phyloP scores from a whole-genome alignment of 2,329 filamentous ascomycete species.

The Colletotrichum limetticola region DNA sequence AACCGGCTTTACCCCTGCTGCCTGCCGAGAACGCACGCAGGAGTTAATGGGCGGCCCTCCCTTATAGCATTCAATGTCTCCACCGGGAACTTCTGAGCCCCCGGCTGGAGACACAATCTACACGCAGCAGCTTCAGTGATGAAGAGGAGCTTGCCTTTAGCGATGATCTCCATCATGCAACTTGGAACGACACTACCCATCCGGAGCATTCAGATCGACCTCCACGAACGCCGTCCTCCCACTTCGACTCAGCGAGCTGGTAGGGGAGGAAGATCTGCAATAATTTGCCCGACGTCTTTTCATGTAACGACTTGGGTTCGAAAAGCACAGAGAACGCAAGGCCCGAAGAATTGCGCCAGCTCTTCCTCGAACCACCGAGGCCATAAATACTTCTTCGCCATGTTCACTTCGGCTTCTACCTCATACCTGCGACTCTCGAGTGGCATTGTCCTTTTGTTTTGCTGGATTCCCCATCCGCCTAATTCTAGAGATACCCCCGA shows the following conservation, averaged over 20 bases:
- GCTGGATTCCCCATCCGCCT: conserved; percentile 29
- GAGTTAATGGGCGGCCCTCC: conserved; percentile 63
- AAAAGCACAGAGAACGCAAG: conserved; percentile 17
- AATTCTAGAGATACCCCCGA: conserved; percentile 39
- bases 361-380: conserved; percentile 2
- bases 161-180: conserved; percentile 35
- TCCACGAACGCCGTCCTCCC: conserved; percentile 5
- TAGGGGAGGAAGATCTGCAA: not conserved
- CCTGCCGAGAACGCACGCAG: conserved; percentile 83
- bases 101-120: conserved; percentile 59
- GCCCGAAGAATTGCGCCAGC: conserved; percentile 14
- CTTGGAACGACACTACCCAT: conserved; percentile 28
- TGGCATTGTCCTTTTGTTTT: conserved; percentile 24
- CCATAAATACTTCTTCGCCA: not conserved
- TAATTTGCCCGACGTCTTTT: conserved; percentile 6
- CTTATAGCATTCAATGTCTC: conserved; percentile 67
- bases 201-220: conserved; percentile 14
- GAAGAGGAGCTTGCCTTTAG: conserved; percentile 35
- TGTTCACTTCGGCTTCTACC: conserved; percentile 3
- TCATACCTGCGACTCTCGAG: conserved; percentile 2
- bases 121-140: conserved; percentile 51
- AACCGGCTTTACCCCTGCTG: conserved; percentile 86
- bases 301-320: conserved; percentile 17
- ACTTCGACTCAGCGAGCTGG: not conserved
- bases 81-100: conserved; percentile 58